Percentiles rank a stretch among this genome's conserved stretches.
phyloP scores from a whole-genome alignment of 2,329 filamentous ascomycete species.

The Bipolaris gigantea region DNA sequence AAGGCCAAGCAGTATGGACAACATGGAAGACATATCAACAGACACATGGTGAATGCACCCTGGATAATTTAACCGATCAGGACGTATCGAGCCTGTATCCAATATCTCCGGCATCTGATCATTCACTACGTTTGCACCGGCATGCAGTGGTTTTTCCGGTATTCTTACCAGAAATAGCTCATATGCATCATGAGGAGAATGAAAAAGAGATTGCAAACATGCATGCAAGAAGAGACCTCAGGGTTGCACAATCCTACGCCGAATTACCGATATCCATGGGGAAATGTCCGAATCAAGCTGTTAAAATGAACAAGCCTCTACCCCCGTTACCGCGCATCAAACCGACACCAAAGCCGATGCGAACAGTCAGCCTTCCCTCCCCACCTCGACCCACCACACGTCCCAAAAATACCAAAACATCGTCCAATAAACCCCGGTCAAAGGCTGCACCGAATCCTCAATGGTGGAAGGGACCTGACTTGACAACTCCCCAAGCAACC shows the following conservation, averaged over 20 bases:
- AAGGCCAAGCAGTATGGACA: constrained; percentile 30
- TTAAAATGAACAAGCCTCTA: constrained; percentile 19
- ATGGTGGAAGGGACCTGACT: constrained; percentile 10
- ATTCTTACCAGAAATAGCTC: neutral
- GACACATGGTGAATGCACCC: constrained; percentile 9
- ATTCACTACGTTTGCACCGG: neutral
- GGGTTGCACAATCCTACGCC: constrained; percentile 11
- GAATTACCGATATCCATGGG: constrained; percentile 16
- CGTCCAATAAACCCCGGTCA: neutral
- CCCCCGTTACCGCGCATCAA: constrained; percentile 15
- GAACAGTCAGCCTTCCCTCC: neutral
- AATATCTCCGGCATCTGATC: too few species aligned
- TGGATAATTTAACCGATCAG: neutral
- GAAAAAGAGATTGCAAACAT: neutral
- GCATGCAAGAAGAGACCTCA: constrained; percentile 1
- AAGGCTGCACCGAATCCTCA: neutral
- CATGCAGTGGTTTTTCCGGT: constrained; percentile 4
- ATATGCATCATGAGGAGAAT: neutral
- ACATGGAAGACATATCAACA: constrained; percentile 21
- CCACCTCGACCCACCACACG: neutral
- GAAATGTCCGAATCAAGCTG: neutral
- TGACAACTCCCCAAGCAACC: constrained; percentile 1
- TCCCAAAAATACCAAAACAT: neutral
- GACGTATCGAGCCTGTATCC: neutral
- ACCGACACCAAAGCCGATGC: neutral